Evolutionary conservation across 164 flowering plant genomes (phyloP).

Genomic region (Annona cherimola): DNA sequence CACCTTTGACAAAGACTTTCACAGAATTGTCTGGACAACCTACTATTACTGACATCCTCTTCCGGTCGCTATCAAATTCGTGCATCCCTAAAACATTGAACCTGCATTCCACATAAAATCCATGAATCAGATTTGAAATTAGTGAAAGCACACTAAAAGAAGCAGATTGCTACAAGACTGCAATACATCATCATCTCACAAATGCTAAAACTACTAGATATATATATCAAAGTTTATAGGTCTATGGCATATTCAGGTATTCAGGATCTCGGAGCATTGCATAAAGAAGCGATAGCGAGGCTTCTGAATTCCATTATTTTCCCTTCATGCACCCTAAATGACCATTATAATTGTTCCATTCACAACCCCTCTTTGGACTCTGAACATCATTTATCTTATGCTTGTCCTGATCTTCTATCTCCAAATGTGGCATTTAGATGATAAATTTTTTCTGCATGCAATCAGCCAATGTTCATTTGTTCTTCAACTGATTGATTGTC

Average conservation of each 20-base stretch:
- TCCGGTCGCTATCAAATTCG: slow-evolving; percentile 96
- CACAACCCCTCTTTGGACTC: too few relatives aligned
- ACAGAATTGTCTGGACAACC: slow-evolving; percentile 80
- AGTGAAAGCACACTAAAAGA: background rate
- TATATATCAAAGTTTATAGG: background rate
- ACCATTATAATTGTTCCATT: too few relatives aligned
- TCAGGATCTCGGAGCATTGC: background rate
- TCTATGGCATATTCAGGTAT: background rate
- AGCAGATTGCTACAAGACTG: background rate
- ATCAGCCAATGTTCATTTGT: too few relatives aligned
- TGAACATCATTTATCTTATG: too few relatives aligned
- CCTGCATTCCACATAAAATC: slow-evolving; percentile 56
- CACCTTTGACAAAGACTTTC: slow-evolving; percentile 90
- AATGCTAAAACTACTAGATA: background rate
- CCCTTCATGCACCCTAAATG: too few relatives aligned
- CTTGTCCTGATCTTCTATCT: too few relatives aligned
- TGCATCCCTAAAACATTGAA: slow-evolving; percentile 90
- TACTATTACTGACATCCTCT: slow-evolving; percentile 95
- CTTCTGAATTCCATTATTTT: background rate
- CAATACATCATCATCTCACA: background rate
- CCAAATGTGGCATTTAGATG: too few relatives aligned
- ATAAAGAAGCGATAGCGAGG: too few relatives aligned
- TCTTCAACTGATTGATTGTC: too few relatives aligned
- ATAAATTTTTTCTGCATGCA: too few relatives aligned
- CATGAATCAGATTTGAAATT: slow-evolving; percentile 5